Conservation (phyloP, 805 yeast genomes). For the Barnettozyma wickerhamii region DNA sequence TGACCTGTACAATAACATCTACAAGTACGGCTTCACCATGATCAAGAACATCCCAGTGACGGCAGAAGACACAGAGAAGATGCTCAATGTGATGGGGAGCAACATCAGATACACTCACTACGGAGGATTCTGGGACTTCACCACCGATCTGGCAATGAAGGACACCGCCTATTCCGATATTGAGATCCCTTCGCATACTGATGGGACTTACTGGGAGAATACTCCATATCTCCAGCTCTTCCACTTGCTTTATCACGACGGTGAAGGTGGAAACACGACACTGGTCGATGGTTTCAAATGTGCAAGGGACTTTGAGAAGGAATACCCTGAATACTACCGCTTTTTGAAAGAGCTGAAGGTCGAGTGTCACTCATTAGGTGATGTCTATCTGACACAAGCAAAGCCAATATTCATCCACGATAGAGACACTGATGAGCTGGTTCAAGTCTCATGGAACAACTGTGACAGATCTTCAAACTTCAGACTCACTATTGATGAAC, state of each 20-base stretch:
- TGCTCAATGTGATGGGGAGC: constrained; percentile 50
- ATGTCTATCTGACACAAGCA: constrained; percentile 60
- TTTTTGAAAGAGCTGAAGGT: constrained; percentile 45
- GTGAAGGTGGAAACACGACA: constrained; percentile 64
- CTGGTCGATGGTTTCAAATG: constrained; percentile 63
- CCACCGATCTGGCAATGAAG: constrained; percentile 59
- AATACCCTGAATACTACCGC: constrained; percentile 48
- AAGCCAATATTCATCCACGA: constrained; percentile 58
- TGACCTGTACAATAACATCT: constrained; percentile 19
- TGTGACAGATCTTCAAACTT: constrained; percentile 57
- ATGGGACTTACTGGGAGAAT: constrained; percentile 72
- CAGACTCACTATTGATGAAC: constrained; percentile 38
- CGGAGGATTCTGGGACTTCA: constrained; percentile 81
- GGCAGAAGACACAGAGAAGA: constrained; percentile 53
- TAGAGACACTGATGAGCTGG: constrained; percentile 40
- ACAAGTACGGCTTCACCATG: constrained; percentile 52
- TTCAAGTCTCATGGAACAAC: constrained; percentile 69
- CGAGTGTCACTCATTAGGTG: constrained; percentile 77
- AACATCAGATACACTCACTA: constrained; percentile 67
- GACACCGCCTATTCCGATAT: constrained; percentile 72
- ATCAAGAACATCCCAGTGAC: constrained; percentile 57
- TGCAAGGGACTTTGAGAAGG: constrained; percentile 43
- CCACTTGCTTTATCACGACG: constrained; percentile 61
- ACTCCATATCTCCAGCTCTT: constrained; percentile 69
- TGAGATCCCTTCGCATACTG: constrained; percentile 62